These are phyloP conservation scores for Ceratocystiopsis minuta DNA, from an alignment of 2,329 filamentous ascomycete species.

Conservation along the genomic window DNA sequence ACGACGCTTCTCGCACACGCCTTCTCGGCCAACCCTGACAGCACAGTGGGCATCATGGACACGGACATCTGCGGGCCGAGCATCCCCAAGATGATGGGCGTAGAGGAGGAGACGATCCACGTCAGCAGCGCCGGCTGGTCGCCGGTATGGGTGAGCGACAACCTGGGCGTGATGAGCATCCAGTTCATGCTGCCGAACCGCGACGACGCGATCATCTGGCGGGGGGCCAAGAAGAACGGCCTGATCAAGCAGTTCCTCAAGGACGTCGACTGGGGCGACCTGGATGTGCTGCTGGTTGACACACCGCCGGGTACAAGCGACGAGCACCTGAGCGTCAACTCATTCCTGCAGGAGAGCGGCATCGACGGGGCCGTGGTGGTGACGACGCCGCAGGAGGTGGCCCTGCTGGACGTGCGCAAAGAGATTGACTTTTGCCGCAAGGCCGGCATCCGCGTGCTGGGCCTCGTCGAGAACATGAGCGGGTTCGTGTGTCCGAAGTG, in stretches of 20 bases:
- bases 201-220: constrained; percentile 94
- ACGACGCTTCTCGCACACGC: constrained; percentile 39
- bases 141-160: constrained; percentile 89
- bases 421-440: constrained; percentile 97
- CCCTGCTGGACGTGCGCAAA: constrained; percentile 81
- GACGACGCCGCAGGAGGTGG: constrained; percentile 88
- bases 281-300: constrained; percentile 86
- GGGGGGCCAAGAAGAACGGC: constrained; percentile 95
- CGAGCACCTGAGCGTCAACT: constrained; percentile 88
- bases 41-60: constrained; percentile 86
- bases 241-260: constrained; percentile 96
- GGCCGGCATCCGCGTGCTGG: constrained; percentile 73
- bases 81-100: constrained; percentile 98
- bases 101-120: constrained; percentile 85
- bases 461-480: constrained; percentile 94
- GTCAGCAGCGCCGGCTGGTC: constrained; percentile 79
- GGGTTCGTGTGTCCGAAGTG: constrained; percentile 94
- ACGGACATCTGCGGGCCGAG: constrained; percentile 92
- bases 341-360: constrained; percentile 74
- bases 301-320: constrained; percentile 91
- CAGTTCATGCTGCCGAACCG: constrained; percentile 94
- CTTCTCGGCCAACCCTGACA: constrained; percentile 70
- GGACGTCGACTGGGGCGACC: constrained; percentile 91
- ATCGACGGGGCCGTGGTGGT: constrained; percentile 89
- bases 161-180: constrained; percentile 88